Evolutionary conservation across 2,329 filamentous ascomycete species (phyloP).

Genomic region (Aspergillus quadricinctus): DNA sequence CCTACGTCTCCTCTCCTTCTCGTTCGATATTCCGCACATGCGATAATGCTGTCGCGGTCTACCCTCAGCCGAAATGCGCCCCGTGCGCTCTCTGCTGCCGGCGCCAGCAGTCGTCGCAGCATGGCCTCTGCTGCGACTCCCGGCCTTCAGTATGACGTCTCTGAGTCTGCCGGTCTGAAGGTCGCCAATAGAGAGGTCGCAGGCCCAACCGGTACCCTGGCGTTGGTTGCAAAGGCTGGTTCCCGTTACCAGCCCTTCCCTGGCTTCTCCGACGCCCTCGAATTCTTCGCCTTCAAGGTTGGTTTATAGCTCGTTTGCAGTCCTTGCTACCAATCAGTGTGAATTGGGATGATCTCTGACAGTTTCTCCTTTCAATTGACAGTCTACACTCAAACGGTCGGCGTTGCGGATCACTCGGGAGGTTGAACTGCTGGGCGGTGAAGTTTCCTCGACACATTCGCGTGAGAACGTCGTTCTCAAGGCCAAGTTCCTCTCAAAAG

Average conservation of each 20-base stretch:
- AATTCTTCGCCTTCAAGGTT: constrained; percentile 98
- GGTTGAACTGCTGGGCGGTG: constrained; percentile 87
- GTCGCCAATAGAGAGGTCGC: constrained; percentile 85
- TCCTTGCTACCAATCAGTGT: neutral
- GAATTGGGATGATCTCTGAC: constrained; percentile 9
- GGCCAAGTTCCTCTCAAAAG: constrained; percentile 90
- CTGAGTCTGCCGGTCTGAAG: constrained; percentile 84
- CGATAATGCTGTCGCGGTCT: constrained; percentile 65
- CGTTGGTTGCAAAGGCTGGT: constrained; percentile 88
- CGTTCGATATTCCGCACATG: constrained; percentile 51
- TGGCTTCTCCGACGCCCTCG: constrained; percentile 82
- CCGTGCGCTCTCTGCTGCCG: constrained; percentile 56
- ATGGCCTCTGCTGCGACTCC: constrained; percentile 64
- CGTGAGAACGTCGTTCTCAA: constrained; percentile 89
- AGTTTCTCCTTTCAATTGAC: constrained; percentile 41
- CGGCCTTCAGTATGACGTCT: constrained; percentile 81
- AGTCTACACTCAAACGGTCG: constrained; percentile 78
- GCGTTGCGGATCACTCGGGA: constrained; percentile 91
- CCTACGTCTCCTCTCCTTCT: constrained; percentile 27
- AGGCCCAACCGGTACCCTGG: constrained; percentile 84
- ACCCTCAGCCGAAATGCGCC: constrained; percentile 61
- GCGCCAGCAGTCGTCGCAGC: constrained; percentile 53
- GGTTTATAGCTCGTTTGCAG: constrained; percentile 25
- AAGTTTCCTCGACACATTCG: constrained; percentile 82
- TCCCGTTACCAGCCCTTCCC: constrained; percentile 88